Evolutionary conservation across 805 yeast species (phyloP).

Genomic region (Starmerella riodocensis): DNA sequence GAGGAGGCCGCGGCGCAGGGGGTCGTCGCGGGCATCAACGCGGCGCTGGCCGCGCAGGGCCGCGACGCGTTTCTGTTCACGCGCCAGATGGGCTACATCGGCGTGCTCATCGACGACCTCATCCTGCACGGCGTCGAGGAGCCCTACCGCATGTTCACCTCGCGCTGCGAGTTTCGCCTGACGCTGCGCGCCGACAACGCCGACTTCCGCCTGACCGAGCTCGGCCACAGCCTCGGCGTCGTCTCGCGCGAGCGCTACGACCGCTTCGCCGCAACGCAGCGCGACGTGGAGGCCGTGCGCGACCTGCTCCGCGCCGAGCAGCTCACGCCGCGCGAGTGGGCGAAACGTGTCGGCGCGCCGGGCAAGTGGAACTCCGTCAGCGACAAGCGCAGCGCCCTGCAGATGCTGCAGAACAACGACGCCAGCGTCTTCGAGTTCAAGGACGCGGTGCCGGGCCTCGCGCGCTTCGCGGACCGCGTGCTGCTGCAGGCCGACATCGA

Average conservation of each 20-base stretch:
- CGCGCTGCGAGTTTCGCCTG: slow-evolving; percentile 85
- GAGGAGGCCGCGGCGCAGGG: slow-evolving; percentile 99
- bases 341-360: slow-evolving; percentile 30
- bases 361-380: slow-evolving; percentile 38
- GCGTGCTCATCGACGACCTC: slow-evolving; percentile 85
- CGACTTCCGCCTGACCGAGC: slow-evolving; percentile 63
- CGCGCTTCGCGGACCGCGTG: slow-evolving; percentile 34
- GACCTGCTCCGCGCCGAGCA: slow-evolving; percentile 34
- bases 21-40: slow-evolving; percentile 86
- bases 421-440: slow-evolving; percentile 46
- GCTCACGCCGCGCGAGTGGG: slow-evolving; percentile 55
- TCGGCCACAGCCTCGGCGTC: slow-evolving; percentile 54
- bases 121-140: slow-evolving; percentile 92
- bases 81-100: slow-evolving; percentile 78
- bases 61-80: slow-evolving; percentile 40
- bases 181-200: slow-evolving; percentile 91
- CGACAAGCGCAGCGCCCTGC: slow-evolving; percentile 29
- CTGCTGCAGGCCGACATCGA: slow-evolving; percentile 56
- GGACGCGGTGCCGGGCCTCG: slow-evolving; percentile 30
- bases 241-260: slow-evolving; percentile 48
- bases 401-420: slow-evolving; percentile 37
- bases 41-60: slow-evolving; percentile 46
- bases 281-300: slow-evolving; percentile 34
- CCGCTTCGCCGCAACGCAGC: slow-evolving; percentile 34
- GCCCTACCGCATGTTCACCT: slow-evolving; percentile 96